These are phyloP conservation scores for Leccinum subgranulosum DNA, from an alignment of 768 basidiomycete species.

Conservation along the genomic window DNA sequence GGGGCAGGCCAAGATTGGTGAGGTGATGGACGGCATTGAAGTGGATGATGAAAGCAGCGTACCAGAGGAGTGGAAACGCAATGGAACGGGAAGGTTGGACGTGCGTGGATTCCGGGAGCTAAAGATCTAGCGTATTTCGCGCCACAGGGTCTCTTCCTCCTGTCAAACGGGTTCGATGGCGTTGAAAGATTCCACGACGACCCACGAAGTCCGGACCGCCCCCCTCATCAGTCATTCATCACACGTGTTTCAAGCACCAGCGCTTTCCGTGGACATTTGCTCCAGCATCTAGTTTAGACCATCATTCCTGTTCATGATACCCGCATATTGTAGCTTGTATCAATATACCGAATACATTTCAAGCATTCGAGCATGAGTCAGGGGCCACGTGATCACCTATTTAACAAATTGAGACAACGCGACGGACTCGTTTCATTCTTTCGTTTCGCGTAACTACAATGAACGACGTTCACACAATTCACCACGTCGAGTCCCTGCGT, in stretches of 20 bases:
- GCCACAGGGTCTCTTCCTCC: neutral
- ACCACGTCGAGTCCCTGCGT: constrained; percentile 30
- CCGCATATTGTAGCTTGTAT: constrained; percentile 27
- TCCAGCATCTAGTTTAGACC: constrained; percentile 27
- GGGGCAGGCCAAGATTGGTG: constrained; percentile 19
- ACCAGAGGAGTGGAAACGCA: constrained; percentile 56
- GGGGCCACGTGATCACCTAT: constrained; percentile 12
- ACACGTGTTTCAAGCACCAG: constrained; percentile 5
- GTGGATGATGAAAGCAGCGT: constrained; percentile 33
- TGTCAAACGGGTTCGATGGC: neutral
- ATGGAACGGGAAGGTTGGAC: constrained; percentile 70
- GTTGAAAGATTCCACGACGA: constrained; percentile 13
- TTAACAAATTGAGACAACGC: neutral
- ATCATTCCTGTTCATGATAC: constrained; percentile 25
- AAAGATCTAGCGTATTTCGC: constrained; percentile 47
- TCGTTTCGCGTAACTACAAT: neutral
- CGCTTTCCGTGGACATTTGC: constrained; percentile 19
- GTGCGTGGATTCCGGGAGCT: constrained; percentile 77
- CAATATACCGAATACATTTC: constrained; percentile 21
- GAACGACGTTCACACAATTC: constrained; percentile 15
- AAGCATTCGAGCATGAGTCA: neutral
- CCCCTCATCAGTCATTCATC: constrained; percentile 6
- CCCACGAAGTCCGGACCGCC: neutral
- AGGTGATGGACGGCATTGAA: constrained; percentile 19
- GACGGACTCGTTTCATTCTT: neutral